Conservation (phyloP, 257 asterid genomes). For the Cordia subcordata region DNA sequence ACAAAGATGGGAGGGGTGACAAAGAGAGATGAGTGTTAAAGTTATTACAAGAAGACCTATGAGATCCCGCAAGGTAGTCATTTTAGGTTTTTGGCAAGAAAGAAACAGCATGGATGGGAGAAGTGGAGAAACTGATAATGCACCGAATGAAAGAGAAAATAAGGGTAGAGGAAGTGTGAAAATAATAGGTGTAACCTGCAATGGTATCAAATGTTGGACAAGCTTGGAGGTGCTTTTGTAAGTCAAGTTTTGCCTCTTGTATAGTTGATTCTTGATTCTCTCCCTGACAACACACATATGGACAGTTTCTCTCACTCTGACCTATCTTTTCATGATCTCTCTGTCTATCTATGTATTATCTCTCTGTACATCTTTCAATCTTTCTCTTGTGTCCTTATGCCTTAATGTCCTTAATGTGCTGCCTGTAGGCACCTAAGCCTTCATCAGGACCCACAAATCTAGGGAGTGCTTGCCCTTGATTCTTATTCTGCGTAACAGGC, state of each 20-base stretch:
- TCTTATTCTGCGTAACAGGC: constrained; percentile 60
- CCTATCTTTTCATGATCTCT: background rate
- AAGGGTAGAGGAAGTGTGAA: no score
- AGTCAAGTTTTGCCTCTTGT: constrained; percentile 13
- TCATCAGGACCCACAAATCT: constrained; percentile 85
- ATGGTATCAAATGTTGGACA: constrained; percentile 32
- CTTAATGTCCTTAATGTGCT: constrained; percentile 1
- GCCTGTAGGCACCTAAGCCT: constrained; percentile 65
- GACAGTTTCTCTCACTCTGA: background rate
- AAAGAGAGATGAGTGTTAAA: no score
- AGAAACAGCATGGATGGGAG: no score
- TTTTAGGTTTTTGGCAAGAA: no score
- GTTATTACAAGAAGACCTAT: no score
- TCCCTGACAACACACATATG: background rate
- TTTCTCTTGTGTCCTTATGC: background rate
- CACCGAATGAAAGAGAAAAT: no score
- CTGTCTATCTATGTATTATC: background rate
- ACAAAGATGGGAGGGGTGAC: no score
- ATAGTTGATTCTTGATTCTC: no score
- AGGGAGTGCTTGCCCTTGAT: constrained; percentile 79
- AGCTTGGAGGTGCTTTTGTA: constrained; percentile 79
- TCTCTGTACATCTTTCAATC: background rate
- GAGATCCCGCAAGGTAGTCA: no score
- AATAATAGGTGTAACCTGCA: no score
- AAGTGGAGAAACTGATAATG: no score